Base-by-base conservation (phyloP, 2,329 filamentous ascomycete species). In the Diplodia seriata region DNA sequence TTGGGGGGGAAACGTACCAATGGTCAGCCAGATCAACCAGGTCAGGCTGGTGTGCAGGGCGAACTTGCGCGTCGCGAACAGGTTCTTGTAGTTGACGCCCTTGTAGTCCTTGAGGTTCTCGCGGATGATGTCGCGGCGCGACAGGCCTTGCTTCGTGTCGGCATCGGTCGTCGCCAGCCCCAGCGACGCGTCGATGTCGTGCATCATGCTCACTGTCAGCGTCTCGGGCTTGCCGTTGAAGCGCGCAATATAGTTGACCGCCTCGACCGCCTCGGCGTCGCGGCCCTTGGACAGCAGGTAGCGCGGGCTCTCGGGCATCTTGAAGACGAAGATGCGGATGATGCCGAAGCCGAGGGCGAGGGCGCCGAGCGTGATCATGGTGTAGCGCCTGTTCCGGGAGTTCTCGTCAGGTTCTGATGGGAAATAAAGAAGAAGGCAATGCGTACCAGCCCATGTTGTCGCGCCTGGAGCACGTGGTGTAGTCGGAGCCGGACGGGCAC, bases 361-460 rank as follows among this genome's bases (percentile, higher is more conserved):
- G 0, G 73, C 80, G 0, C 83, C 83, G 4, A 84, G 77, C 2
- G 68, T 69, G 50, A 69, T 69, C 68, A 69, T 69, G 40, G 66
- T 66, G 53, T 69, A 69, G 51, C 68, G 68, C 68, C 68, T 69
- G 20, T 33, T 4, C 18, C 26, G 12, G 50, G 29, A 47, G 40
- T 20, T 31, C 11, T 18, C 4, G 15, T 8, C 7, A 26, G 23
- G 23, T 26, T 26, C 23, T 26, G 7, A 9, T 14, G 15, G 4
- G 29, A 6, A 18, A 2, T 9, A n/a, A 36, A 12, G 31, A 12
- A 18, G 7, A 11, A 33, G 26, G 12, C 6, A 61, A 26, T 4
- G 51, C 71, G 54, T 66, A 74, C 73, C 84, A 85, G n/a, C 83
- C 84, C 81, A 82, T 83, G 71, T 85, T 85, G 29, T 78, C 75